These are phyloP conservation scores for Kluyveromyces lactis DNA, from an alignment of 805 yeast species.

Conservation along the genomic window DNA sequence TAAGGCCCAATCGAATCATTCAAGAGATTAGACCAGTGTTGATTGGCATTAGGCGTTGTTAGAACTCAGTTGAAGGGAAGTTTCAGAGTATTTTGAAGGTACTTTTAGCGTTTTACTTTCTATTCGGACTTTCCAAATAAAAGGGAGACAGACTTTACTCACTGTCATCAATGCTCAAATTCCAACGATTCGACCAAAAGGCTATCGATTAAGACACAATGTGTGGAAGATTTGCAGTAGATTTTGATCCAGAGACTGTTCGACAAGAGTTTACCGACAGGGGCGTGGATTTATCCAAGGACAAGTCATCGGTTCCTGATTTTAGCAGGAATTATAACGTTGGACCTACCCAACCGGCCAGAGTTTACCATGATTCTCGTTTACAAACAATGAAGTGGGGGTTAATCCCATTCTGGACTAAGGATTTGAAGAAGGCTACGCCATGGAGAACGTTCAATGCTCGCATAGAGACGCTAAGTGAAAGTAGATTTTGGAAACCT, in stretches of 20 bases:
- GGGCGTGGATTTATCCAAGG: conserved; percentile 11
- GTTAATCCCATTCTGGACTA: conserved; percentile 60
- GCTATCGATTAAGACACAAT: too few relatives aligned
- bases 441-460: conserved; percentile 62
- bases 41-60: too few relatives aligned
- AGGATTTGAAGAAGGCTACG: conserved; percentile 27
- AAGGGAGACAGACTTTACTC: too few relatives aligned
- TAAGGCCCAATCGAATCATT: too few relatives aligned
- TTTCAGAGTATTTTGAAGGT: too few relatives aligned
- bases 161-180: too few relatives aligned
- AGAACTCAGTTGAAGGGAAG: too few relatives aligned
- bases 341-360: conserved; percentile 50
- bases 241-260: conserved; percentile 22
- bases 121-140: too few relatives aligned
- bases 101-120: too few relatives aligned
- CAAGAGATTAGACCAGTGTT: too few relatives aligned
- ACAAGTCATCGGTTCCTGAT: conserved; percentile 16
- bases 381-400: conserved; percentile 72
- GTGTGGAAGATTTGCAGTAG: conserved; percentile 58
- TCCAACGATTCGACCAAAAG: too few relatives aligned
- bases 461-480: conserved; percentile 51
- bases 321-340: conserved; percentile 41
- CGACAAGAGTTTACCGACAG: conserved; percentile 9
- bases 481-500: conserved; percentile 49
- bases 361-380: conserved; percentile 26